These are phyloP conservation scores for Penicillium sp. DNA, from an alignment of 2,329 filamentous ascomycete genomes.

Conservation along the genomic window DNA sequence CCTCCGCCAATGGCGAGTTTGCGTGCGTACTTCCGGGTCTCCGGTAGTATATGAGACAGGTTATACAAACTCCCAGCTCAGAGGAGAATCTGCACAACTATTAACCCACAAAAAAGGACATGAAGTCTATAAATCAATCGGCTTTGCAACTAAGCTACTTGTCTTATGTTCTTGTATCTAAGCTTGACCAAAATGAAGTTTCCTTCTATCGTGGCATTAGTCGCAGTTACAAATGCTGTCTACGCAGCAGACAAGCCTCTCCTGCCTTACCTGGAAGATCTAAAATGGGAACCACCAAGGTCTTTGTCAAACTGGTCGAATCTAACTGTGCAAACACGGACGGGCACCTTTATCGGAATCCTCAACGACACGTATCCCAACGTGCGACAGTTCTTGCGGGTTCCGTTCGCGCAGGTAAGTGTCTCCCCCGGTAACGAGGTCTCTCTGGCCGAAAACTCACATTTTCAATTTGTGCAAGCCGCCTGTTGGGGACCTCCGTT, in stretches of 20 bases:
- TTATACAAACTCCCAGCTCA: background rate
- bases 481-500: slow-evolving; percentile 34
- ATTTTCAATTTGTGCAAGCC: slow-evolving; percentile 5
- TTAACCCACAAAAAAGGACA: background rate
- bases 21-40: background rate
- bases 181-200: background rate
- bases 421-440: background rate
- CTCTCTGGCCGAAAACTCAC: background rate
- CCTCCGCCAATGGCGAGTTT: background rate
- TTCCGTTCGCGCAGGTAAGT: slow-evolving; percentile 40
- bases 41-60: background rate
- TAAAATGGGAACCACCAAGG: slow-evolving; percentile 19
- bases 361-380: slow-evolving; percentile 37
- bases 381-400: slow-evolving; percentile 42
- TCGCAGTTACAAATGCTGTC: background rate
- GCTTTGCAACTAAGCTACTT: too few species aligned
- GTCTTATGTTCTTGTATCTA: too few species aligned
- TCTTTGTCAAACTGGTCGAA: slow-evolving; percentile 22
- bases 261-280: slow-evolving; percentile 19
- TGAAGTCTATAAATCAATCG: too few species aligned
- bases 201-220: background rate
- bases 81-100: background rate
- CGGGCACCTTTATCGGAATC: slow-evolving; percentile 34
- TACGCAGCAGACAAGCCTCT: background rate
- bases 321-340: slow-evolving; percentile 17